Evolutionary conservation across 2,329 filamentous ascomycete species (phyloP), one percentile per base, ranked within the genome.

Genomic region (Bisporella sp.): DNA sequence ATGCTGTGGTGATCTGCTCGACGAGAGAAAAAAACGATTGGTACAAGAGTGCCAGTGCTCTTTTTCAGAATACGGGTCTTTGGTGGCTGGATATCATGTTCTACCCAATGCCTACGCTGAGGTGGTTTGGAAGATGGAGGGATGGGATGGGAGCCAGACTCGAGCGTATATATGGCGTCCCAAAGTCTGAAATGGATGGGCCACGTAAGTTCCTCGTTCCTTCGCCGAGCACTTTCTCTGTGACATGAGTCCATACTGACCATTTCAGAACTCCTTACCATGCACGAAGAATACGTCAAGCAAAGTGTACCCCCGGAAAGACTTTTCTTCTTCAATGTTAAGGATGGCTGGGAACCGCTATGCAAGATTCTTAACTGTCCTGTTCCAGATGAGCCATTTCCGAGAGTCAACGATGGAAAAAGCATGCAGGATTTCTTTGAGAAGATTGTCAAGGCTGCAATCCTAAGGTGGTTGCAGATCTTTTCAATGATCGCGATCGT

Each of bases 311-410:
- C 51, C 31, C 28, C 31, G 5, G 45, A 55, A 11, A 51, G 47
- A 46, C 39, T 55, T 2, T 43, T 45, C 43, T 53, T 54, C 33
- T 56, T 54, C 41, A 37, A 50, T 42, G 46, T 56, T 5, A 54
- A 55, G 41, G 51, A 58, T 9, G 67, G 66, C 0, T 70, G 68
- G 67, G 64, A 50, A 28, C 64, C 65, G 8, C 47, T 70, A 5
- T 68, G 65, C 53, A 51, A 61, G 40, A 63, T 66, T 21, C 54
- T 69, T 33, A 54, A 53, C 54, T 56, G 60, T 48, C 61, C 61
- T 1, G 45, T 67, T 4, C 66, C 64, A 2, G 54, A 61, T 41
- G 57, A 59, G 42, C 62, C 59, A 29, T 64, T 66, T 32, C 64
- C 64, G 8, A 44, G 49, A 6, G 58, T 54, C 33, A 65, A 65